A percentile compares a stretch with the other conserved stretches of the same genome.
These are phyloP conservation scores for Daldinia bambusicola DNA, from an alignment of 495 filamentous ascomycete genomes.

Conservation along the genomic window DNA sequence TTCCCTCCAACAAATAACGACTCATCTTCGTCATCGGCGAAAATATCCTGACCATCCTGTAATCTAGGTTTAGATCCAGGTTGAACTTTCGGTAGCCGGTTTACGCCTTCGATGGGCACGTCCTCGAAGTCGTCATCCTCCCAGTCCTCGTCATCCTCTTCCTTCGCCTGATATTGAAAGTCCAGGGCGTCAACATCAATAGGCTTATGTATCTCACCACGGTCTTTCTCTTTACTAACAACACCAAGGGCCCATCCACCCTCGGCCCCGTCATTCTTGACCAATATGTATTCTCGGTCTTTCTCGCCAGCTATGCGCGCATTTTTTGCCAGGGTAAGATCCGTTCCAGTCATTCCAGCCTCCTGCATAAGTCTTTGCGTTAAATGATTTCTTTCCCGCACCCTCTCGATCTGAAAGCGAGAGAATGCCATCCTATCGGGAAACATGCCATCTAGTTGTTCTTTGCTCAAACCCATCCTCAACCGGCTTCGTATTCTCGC, in stretches of 20 bases:
- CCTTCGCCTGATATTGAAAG: constrained; percentile 63
- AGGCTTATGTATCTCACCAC: constrained; percentile 78
- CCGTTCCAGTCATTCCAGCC: constrained; percentile 84
- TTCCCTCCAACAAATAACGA: constrained; percentile 73
- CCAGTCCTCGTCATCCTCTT: constrained; percentile 69
- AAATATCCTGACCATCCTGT: constrained; percentile 20
- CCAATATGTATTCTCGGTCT: constrained; percentile 91
- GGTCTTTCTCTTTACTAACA: constrained; percentile 80
- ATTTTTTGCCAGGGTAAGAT: constrained; percentile 70
- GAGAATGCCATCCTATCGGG: constrained; percentile 98
- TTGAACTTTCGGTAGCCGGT: constrained; percentile 76
- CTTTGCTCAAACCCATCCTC: constrained; percentile 95
- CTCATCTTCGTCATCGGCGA: constrained; percentile 58
- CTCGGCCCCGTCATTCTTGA: constrained; percentile 93
- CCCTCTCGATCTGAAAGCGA: constrained; percentile 93
- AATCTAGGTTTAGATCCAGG: constrained; percentile 20
- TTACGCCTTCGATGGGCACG: constrained; percentile 92
- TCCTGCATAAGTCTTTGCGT: constrained; percentile 96
- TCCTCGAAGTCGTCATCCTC: constrained; percentile 89
- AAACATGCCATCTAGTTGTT: constrained; percentile 95
- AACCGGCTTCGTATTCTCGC: constrained; percentile 85
- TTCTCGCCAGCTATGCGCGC: constrained; percentile 87
- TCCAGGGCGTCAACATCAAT: constrained; percentile 88
- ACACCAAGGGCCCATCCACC: constrained; percentile 98
- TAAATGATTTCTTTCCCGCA: constrained; percentile 90